phyloP scores from a whole-genome alignment of 148 eudicot genomes.

The Chenopodium quinoa region DNA sequence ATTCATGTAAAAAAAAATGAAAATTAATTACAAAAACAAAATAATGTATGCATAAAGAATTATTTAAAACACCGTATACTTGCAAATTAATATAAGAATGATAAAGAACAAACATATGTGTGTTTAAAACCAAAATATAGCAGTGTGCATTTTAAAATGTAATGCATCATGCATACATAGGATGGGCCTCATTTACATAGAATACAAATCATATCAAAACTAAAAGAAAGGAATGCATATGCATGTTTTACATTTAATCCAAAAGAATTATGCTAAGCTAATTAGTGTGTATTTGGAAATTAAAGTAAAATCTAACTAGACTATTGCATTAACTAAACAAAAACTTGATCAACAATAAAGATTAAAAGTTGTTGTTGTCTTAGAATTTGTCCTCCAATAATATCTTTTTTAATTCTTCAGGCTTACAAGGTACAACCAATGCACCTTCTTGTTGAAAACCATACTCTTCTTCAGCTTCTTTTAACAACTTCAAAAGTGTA shows the following conservation, averaged over 20 bases:
- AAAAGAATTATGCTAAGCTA: background rate
- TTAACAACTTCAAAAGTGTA: conserved; percentile 36
- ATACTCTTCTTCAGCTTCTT: conserved; percentile 50
- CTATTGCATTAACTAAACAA: too few species aligned
- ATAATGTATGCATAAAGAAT: too few species aligned
- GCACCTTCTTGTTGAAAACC: conserved; percentile 47
- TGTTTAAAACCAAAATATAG: too few species aligned
- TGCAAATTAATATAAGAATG: too few species aligned
- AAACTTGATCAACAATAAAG: too few species aligned
- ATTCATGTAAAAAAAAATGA: too few species aligned
- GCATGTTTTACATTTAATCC: background rate
- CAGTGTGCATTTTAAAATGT: too few species aligned
- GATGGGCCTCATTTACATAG: background rate
- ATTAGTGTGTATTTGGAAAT: background rate
- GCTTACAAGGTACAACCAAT: conserved; percentile 46
- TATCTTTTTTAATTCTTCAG: conserved; percentile 47
- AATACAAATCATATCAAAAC: background rate
- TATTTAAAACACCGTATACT: background rate
- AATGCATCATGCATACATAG: too few species aligned
- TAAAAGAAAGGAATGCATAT: background rate
- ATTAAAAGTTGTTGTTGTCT: background rate
- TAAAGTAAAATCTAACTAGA: background rate
- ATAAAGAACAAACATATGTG: too few species aligned
- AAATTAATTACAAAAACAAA: too few species aligned
- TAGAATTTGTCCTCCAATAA: conserved; percentile 10